Evolutionary conservation across 2,329 filamentous ascomycete species (phyloP), one percentile per base, ranked within the genome.

Genomic region (Hawksworthiomyces lignivorus): DNA sequence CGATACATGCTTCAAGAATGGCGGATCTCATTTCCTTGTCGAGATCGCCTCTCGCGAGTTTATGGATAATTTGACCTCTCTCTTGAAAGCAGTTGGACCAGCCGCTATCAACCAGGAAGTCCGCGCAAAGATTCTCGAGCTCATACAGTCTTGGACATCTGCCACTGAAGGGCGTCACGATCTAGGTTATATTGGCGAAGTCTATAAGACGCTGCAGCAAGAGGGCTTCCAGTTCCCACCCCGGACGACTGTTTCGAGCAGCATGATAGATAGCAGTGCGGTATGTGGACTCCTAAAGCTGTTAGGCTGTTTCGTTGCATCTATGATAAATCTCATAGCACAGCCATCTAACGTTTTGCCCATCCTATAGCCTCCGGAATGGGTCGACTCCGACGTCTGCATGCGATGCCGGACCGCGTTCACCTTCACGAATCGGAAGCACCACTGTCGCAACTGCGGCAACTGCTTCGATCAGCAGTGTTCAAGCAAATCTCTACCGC

Each of bases 1-100:
- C 51, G 92, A 98, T 67, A 97, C 92, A 1, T 98, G 92, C 60
- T 88, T 97, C 48, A 98, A 98, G 69, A 98, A 98, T 70, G 92
- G 92, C 46, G 92, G 92, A 53, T 77, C 84, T 29, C 92, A 98
- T 64, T 98, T 98, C 63, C 80, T 98, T 37, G 75, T 82, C 51
- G 92, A 98, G 67, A 92, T 98, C 53, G 90, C 92, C 30, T 96
- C 90, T 15, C 80, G 89, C 50, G 92, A 98, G 67, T 98, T 97
- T 58, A 94, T 98, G 84, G 92, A 98, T 65, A 96, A 96, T 59
- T 68, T 98, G 39, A 83, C 87, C 15, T 96, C 90, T 26, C 73
- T 98, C 14, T 73, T 98, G 24, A 89, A 90, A 59, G 84, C 85
- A 15, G 81, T 84, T 38, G 85, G 86, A 3, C 64, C 70, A 15